Conservation (phyloP, 78 protist genomes). For the Dictyostelium firmibasis region DNA sequence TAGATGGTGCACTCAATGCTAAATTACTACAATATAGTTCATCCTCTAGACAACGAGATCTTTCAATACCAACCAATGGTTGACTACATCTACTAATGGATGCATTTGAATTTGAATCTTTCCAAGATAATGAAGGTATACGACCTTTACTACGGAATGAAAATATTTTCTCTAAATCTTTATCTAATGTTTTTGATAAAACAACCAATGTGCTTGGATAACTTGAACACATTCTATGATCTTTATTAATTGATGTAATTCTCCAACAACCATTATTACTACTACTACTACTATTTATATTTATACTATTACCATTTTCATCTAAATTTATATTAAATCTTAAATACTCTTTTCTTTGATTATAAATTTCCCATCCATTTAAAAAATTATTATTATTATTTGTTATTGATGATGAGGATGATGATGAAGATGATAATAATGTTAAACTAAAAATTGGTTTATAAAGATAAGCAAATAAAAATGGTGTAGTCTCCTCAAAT, state of each 20-base stretch:
- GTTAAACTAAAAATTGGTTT: not conserved
- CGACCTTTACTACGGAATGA: constrained; percentile 82
- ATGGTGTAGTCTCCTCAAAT: constrained; percentile 46
- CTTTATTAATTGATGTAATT: constrained; percentile 27
- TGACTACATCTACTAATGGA: constrained; percentile 74
- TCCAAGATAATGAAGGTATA: constrained; percentile 86
- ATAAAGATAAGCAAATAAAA: constrained; percentile 24
- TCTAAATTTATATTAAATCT: not conserved
- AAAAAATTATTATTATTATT: not conserved
- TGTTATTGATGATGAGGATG: not conserved
- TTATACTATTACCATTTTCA: not conserved
- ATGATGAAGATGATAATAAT: not conserved
- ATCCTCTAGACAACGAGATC: constrained; percentile 43
- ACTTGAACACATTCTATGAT: constrained; percentile 16
- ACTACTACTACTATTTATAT: too few species aligned
- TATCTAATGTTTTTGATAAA: not conserved
- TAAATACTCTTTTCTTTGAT: constrained; percentile 8
- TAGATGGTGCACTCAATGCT: not conserved
- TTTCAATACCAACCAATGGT: constrained; percentile 79
- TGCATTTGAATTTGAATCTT: constrained; percentile 35
- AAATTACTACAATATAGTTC: constrained; percentile 1
- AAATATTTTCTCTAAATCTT: constrained; percentile 47
- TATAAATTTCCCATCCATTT: constrained; percentile 56
- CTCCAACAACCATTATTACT: constrained; percentile 1
- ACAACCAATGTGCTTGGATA: constrained; percentile 30